Conservation (phyloP, 148 eudicot genomes). For the Cornus controversa region DNA sequence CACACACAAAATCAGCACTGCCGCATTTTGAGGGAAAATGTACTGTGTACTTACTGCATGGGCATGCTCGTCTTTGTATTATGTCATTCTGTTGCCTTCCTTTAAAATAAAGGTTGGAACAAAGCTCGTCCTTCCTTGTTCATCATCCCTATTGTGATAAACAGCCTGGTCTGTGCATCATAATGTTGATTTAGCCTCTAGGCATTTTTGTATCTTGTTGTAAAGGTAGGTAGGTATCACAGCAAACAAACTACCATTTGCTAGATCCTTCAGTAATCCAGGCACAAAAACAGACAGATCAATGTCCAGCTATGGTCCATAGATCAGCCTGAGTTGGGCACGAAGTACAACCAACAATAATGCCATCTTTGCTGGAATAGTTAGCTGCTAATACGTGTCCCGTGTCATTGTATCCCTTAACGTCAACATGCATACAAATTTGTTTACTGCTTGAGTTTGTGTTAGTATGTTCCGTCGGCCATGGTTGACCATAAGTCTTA, state of each 20-base stretch:
- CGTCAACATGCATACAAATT: too few species aligned
- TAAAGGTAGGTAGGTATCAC: too few species aligned
- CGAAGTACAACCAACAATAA: too few species aligned
- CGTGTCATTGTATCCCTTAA: too few species aligned
- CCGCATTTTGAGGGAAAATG: not conserved
- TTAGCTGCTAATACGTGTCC: not conserved
- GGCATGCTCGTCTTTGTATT: not conserved
- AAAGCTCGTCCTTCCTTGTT: not conserved
- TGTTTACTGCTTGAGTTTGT: too few species aligned
- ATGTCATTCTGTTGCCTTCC: not conserved
- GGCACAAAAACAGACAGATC: not conserved
- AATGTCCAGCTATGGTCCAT: too few species aligned
- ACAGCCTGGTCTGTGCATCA: not conserved
- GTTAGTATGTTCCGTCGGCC: too few species aligned
- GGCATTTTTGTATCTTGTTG: too few species aligned
- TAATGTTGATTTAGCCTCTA: not conserved
- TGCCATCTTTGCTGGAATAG: not conserved
- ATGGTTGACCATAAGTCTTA: too few species aligned
- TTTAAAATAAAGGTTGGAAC: not conserved
- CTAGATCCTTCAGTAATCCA: too few species aligned
- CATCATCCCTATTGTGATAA: not conserved
- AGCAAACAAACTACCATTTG: too few species aligned
- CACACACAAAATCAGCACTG: not conserved
- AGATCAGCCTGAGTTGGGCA: too few species aligned
- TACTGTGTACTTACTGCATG: not conserved